Percentiles rank a stretch among this genome's conserved stretches.
These are phyloP conservation scores for Hepatocystis sp. DNA, from an alignment of 169 alveolate genomes.

Conservation along the genomic window DNA sequence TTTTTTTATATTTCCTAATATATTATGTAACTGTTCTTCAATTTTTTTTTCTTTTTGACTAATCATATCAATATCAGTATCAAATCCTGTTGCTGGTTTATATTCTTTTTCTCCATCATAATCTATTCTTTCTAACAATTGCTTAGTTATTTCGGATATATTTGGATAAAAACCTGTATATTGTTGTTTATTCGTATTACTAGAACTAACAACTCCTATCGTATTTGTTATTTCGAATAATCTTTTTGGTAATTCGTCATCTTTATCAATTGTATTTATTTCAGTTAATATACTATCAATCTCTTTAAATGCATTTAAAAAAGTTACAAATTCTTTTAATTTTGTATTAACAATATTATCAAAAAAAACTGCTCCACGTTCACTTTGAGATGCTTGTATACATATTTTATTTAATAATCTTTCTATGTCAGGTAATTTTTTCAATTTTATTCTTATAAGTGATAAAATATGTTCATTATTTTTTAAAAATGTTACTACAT, in stretches of 20 bases:
- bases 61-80: slow-evolving; percentile 69
- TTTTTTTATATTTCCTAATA: slow-evolving; percentile 53
- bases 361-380: slow-evolving; percentile 91
- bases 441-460: slow-evolving; percentile 76
- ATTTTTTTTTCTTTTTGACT: slow-evolving; percentile 31
- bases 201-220: slow-evolving; percentile 32
- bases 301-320: slow-evolving; percentile 80
- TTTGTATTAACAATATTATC: slow-evolving; percentile 84
- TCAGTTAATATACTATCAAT: slow-evolving; percentile 76
- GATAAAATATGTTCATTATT: slow-evolving; percentile 82
- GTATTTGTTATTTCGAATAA: slow-evolving; percentile 58
- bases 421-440: slow-evolving; percentile 87
- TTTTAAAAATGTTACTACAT: slow-evolving; percentile 92
- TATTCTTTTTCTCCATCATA: slow-evolving; percentile 79
- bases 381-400: slow-evolving; percentile 87
- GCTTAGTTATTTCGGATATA: slow-evolving; percentile 73
- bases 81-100: slow-evolving; percentile 80
- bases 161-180: slow-evolving; percentile 79
- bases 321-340: slow-evolving; percentile 82
- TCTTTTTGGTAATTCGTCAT: slow-evolving; percentile 38
- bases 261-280: slow-evolving; percentile 65
- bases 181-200: slow-evolving; percentile 12
- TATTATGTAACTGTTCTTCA: slow-evolving; percentile 46
- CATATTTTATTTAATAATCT: slow-evolving; percentile 87
- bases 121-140: slow-evolving; percentile 76